Percentiles rank a stretch among this genome's conserved stretches.
Evolutionary conservation across 257 asterid genomes (phyloP).

Genomic region (Solanum chaucha): DNA sequence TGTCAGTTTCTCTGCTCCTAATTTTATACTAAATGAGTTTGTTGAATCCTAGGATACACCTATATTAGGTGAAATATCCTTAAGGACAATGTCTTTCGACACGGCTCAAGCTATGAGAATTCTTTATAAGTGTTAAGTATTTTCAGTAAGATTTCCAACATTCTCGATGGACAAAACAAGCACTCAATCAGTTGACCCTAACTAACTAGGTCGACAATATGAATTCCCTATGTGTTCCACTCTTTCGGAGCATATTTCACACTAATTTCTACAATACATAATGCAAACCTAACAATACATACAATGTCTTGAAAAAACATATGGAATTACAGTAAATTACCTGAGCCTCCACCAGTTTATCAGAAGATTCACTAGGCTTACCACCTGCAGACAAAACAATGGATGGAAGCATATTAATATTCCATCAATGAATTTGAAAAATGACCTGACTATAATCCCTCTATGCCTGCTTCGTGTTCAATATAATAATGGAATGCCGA

Average conservation of each 20-base stretch:
- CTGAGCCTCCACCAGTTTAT: conserved; percentile 6
- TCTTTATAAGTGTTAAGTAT: too few species aligned
- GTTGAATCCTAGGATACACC: too few species aligned
- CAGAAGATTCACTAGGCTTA: not conserved
- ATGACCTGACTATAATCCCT: conserved; percentile 38
- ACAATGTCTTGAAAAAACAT: not conserved
- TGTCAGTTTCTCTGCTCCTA: too few species aligned
- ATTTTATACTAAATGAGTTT: too few species aligned
- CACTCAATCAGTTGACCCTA: not conserved
- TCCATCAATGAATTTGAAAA: conserved; percentile 73
- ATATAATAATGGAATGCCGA: too few species aligned
- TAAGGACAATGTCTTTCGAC: too few species aligned
- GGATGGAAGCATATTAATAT: conserved; percentile 36
- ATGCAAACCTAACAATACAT: not conserved
- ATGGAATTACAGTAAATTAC: conserved; percentile 1
- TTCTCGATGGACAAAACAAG: not conserved
- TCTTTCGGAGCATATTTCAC: not conserved
- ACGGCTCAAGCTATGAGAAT: too few species aligned
- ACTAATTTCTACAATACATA: not conserved
- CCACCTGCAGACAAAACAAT: conserved; percentile 26
- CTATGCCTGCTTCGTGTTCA: too few species aligned
- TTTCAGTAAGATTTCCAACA: too few species aligned
- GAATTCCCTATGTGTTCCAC: not conserved
- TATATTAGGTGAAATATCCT: too few species aligned
- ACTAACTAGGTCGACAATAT: not conserved